Conservation (phyloP, 306 rosid species). For the Datisca glomerata region DNA sequence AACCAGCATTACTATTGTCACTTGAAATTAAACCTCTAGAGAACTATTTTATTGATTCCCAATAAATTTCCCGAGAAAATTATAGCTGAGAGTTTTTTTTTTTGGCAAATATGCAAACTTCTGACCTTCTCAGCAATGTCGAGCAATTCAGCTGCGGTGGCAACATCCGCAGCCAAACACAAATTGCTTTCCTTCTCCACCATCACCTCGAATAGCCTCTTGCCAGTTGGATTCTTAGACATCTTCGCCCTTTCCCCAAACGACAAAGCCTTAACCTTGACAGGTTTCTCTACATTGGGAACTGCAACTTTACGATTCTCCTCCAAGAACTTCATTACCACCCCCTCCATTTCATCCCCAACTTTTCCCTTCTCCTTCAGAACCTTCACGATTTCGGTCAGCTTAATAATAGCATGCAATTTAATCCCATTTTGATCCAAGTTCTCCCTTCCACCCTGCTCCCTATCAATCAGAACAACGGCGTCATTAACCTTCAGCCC, state of each 20-base stretch:
- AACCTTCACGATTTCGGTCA: conserved; percentile 71
- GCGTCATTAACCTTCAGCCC: conserved; percentile 69
- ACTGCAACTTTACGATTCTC: conserved; percentile 69
- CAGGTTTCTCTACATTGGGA: conserved; percentile 28
- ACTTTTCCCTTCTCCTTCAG: conserved; percentile 67
- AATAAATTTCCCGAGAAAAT: too few relatives aligned
- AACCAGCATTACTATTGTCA: neutral
- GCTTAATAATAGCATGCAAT: conserved; percentile 45
- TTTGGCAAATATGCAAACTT: neutral
- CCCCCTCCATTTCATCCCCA: conserved; percentile 42
- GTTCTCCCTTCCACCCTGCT: conserved; percentile 87
- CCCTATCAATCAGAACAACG: conserved; percentile 75
- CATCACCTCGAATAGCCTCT: conserved; percentile 73
- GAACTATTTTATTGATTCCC: too few relatives aligned
- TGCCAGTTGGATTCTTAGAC: conserved; percentile 73
- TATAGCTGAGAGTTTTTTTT: too few relatives aligned
- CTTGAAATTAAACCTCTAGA: too few relatives aligned
- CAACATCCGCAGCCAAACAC: conserved; percentile 87
- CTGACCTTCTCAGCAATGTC: conserved; percentile 69
- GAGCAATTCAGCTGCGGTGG: conserved; percentile 67
- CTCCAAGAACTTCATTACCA: conserved; percentile 48
- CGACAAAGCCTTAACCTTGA: conserved; percentile 32
- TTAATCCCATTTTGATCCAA: conserved; percentile 61
- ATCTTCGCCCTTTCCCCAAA: conserved; percentile 61
- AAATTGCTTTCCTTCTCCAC: conserved; percentile 67